These are phyloP conservation scores for Tuber brumale DNA, from an alignment of 495 filamentous ascomycete species.

Conservation along the genomic window DNA sequence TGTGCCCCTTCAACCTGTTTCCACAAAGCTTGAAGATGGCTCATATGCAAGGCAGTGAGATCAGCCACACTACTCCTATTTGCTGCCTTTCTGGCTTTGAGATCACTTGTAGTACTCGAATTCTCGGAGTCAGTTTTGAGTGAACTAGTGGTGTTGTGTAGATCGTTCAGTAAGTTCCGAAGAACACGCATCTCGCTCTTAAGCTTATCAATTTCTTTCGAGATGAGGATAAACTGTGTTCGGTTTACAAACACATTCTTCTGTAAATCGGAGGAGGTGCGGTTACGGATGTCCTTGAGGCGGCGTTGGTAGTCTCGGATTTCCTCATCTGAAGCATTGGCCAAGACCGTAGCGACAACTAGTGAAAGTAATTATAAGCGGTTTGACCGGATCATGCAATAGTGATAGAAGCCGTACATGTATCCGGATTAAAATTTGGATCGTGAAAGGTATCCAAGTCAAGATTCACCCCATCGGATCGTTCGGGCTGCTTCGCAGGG, in stretches of 20 bases:
- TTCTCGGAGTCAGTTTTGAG: conserved; percentile 40
- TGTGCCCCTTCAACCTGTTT: conserved; percentile 94
- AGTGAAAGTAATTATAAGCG: conserved; percentile 5
- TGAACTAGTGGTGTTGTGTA: conserved; percentile 46
- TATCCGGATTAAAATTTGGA: conserved; percentile 64
- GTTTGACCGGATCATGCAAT: neutral
- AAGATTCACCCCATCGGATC: conserved; percentile 46
- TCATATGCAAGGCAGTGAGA: conserved; percentile 89
- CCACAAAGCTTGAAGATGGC: conserved; percentile 80
- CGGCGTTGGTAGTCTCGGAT: conserved; percentile 74
- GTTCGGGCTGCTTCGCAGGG: conserved; percentile 21
- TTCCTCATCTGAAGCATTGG: conserved; percentile 89
- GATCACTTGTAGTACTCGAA: conserved; percentile 43
- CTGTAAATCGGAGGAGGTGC: conserved; percentile 82
- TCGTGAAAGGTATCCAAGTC: conserved; percentile 72
- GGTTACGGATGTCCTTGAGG: conserved; percentile 69
- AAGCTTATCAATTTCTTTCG: conserved; percentile 95
- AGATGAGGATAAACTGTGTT: conserved; percentile 98
- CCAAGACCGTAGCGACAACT: conserved; percentile 73
- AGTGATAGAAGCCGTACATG: conserved; percentile 45
- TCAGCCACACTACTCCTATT: conserved; percentile 83
- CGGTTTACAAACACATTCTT: conserved; percentile 97
- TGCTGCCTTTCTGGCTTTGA: conserved; percentile 55
- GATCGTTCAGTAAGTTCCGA: conserved; percentile 77
- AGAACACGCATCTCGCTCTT: conserved; percentile 93